A percentile compares a stretch with the other conserved stretches of the same genome.
These are phyloP conservation scores for Dothideomycetes sp. DNA, from an alignment of 2,329 filamentous ascomycete genomes.

Conservation along the genomic window DNA sequence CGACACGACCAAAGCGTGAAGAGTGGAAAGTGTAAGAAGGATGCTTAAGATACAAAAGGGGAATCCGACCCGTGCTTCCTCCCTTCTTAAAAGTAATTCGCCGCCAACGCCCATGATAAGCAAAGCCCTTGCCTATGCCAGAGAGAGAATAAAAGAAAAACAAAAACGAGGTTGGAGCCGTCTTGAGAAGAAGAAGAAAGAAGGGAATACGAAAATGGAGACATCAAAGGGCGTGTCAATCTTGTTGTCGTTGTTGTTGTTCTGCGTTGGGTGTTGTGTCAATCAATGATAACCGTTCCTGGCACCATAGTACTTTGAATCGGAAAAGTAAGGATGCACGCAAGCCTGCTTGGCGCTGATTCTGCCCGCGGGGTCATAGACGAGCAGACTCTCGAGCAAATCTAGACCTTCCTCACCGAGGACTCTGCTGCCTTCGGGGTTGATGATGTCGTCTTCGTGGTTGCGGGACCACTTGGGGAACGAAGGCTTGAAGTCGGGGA, in stretches of 20 bases:
- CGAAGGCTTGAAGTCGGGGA: slow-evolving; percentile 85
- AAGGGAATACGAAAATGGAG: background rate
- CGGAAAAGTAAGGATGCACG: slow-evolving; percentile 68
- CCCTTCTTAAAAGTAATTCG: background rate
- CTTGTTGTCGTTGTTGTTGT: too few relatives aligned
- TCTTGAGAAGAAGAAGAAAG: slow-evolving; percentile 1
- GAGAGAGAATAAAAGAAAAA: too few relatives aligned
- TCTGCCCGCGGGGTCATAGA: slow-evolving; percentile 78
- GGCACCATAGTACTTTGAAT: slow-evolving; percentile 16
- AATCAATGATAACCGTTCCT: slow-evolving; percentile 20
- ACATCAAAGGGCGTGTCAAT: slow-evolving; percentile 1
- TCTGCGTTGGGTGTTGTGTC: too few relatives aligned
- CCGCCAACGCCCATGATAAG: slow-evolving; percentile 5
- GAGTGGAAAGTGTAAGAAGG: slow-evolving; percentile 4
- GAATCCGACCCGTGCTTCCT: background rate
- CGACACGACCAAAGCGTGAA: background rate
- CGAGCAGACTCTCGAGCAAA: slow-evolving; percentile 60
- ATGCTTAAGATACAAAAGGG: background rate
- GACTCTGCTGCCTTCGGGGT: slow-evolving; percentile 37
- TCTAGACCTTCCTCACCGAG: slow-evolving; percentile 66
- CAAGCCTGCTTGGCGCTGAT: slow-evolving; percentile 85
- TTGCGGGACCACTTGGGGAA: slow-evolving; percentile 87
- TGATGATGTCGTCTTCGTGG: slow-evolving; percentile 55
- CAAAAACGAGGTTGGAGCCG: too few relatives aligned
- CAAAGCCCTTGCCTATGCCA: slow-evolving; percentile 12